These are phyloP conservation scores for Neonectria sp. DNA, from an alignment of 2,329 filamentous ascomycete genomes.

Conservation along the genomic window DNA sequence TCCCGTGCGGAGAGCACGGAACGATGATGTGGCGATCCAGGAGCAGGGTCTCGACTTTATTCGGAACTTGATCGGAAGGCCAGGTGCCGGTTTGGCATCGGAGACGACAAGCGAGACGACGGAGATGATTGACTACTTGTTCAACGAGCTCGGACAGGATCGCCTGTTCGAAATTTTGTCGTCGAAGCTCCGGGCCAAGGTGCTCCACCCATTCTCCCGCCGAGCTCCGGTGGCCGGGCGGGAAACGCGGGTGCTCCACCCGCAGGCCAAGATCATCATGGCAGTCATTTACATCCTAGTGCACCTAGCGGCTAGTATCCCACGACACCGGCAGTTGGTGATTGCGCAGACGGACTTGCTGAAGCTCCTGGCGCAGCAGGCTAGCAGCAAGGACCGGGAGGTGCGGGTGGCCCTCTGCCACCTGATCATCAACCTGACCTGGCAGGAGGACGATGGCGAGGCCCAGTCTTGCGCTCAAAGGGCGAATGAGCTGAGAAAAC, in stretches of 20 bases:
- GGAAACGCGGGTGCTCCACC: conserved; percentile 68
- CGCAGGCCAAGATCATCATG: conserved; percentile 79
- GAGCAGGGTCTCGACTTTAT: conserved; percentile 93
- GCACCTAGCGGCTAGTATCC: conserved; percentile 87
- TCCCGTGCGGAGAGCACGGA: conserved; percentile 76
- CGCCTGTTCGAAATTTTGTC: conserved; percentile 86
- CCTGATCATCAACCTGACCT: conserved; percentile 88
- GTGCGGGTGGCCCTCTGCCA: conserved; percentile 87
- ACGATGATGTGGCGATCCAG: conserved; percentile 88
- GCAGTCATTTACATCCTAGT: conserved; percentile 87
- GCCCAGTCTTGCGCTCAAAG: conserved; percentile 75
- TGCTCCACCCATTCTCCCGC: conserved; percentile 67
- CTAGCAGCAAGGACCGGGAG: conserved; percentile 79
- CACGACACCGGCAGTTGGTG: conserved; percentile 83
- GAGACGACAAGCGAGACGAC: conserved; percentile 66
- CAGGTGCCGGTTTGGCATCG: conserved; percentile 64
- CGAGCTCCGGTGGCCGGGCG: conserved; percentile 52
- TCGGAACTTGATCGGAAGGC: conserved; percentile 86
- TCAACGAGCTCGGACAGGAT: conserved; percentile 81
- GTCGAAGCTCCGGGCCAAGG: conserved; percentile 79
- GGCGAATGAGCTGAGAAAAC: conserved; percentile 75
- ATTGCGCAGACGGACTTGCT: conserved; percentile 84
- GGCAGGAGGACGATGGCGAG: conserved; percentile 82
- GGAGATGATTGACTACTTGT: conserved; percentile 88
- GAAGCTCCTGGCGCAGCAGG: conserved; percentile 79